These are phyloP conservation scores for Lodderomyces metapsilosis DNA, from an alignment of 1,139 yeast species.

Conservation along the genomic window DNA sequence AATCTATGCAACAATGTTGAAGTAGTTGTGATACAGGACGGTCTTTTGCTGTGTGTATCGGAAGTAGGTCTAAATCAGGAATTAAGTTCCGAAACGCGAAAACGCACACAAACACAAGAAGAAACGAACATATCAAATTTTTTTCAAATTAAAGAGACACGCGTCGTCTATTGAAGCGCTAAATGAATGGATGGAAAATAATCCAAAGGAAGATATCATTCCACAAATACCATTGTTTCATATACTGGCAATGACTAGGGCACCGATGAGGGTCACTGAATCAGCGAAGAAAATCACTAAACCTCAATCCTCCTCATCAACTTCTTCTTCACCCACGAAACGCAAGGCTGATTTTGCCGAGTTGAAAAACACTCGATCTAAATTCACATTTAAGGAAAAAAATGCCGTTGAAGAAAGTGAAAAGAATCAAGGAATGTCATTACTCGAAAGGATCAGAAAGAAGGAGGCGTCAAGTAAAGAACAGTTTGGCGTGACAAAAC, in stretches of 20 bases:
- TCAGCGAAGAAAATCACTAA: slow-evolving; percentile 24
- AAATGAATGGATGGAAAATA: slow-evolving; percentile 53
- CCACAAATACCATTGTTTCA: too few relatives aligned
- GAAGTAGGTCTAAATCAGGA: too few relatives aligned
- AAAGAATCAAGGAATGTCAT: slow-evolving; percentile 31
- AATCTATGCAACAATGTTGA: too few relatives aligned
- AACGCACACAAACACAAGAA: too few relatives aligned
- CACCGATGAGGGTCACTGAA: too few relatives aligned
- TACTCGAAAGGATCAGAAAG: slow-evolving; percentile 41
- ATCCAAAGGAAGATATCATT: slow-evolving; percentile 6
- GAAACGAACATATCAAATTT: not conserved
- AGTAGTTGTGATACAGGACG: too few relatives aligned
- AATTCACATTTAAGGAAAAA: slow-evolving; percentile 29
- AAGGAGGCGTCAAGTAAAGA: slow-evolving; percentile 29
- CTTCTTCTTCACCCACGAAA: slow-evolving; percentile 14
- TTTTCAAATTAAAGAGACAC: too few relatives aligned
- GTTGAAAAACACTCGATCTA: slow-evolving; percentile 30
- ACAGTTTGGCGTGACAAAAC: slow-evolving; percentile 23
- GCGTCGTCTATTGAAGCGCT: slow-evolving; percentile 60
- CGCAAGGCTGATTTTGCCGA: slow-evolving; percentile 12
- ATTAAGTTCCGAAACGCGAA: too few relatives aligned
- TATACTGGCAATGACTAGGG: too few relatives aligned
- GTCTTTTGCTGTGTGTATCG: too few relatives aligned
- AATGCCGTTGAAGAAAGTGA: slow-evolving; percentile 21
- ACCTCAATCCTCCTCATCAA: slow-evolving; percentile 12